Conservation (phyloP, 352 stramenopile species). For the Peronospora destructor region DNA sequence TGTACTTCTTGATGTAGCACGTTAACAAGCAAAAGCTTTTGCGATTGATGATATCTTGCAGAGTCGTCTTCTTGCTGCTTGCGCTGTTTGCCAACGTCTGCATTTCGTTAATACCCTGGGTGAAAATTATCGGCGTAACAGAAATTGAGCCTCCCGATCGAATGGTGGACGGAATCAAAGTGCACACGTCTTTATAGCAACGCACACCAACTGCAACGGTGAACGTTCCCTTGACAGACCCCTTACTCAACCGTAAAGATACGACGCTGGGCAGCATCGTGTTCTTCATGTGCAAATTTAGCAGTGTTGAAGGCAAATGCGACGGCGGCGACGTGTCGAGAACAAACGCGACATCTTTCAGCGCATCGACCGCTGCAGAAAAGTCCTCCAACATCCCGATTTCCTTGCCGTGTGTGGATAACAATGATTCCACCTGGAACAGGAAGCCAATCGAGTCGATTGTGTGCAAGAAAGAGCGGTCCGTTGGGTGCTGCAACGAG, state of each 20-base stretch:
- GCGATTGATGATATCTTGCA: conserved; percentile 72
- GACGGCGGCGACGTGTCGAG: conserved; percentile 54
- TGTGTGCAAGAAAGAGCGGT: conserved; percentile 50
- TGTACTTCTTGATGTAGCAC: conserved; percentile 62
- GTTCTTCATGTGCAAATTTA: conserved; percentile 77
- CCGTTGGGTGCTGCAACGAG: conserved; percentile 52
- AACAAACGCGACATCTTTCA: conserved; percentile 64
- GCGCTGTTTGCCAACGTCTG: conserved; percentile 73
- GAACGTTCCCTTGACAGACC: conserved; percentile 37
- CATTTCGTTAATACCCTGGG: conserved; percentile 79
- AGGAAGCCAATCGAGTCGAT: conserved; percentile 71
- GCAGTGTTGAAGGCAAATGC: conserved; percentile 56
- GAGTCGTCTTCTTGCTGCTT: conserved; percentile 54
- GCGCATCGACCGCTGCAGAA: conserved; percentile 63
- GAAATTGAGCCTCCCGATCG: conserved; percentile 41
- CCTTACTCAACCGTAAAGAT: conserved; percentile 57
- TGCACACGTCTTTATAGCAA: conserved; percentile 36
- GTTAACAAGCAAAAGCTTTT: conserved; percentile 55
- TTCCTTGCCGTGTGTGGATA: conserved; percentile 93
- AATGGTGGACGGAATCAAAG: conserved; percentile 39
- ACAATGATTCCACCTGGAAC: conserved; percentile 88
- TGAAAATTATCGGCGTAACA: conserved; percentile 63
- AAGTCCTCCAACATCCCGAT: conserved; percentile 93
- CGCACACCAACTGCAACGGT: conserved; percentile 56
- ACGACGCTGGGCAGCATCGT: conserved; percentile 63